These are phyloP conservation scores for Fusarium denticulatum DNA, from an alignment of 2,329 filamentous ascomycete species.

Conservation along the genomic window DNA sequence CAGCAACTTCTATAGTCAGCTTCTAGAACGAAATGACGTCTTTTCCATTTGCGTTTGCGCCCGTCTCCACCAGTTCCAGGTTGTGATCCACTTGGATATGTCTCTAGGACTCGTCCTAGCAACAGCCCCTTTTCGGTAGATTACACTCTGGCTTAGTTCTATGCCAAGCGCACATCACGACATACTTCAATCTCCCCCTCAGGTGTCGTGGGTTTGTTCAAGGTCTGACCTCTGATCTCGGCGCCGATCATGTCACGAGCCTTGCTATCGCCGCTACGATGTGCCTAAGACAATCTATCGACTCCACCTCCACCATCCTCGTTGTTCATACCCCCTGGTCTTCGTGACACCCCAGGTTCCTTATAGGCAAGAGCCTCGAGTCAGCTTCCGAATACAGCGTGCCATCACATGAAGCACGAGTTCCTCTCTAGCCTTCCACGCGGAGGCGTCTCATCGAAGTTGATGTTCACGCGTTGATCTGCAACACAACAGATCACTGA, in stretches of 20 bases:
- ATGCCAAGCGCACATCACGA: constrained; percentile 35
- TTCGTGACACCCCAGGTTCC: constrained; percentile 29
- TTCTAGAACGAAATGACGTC: constrained; percentile 44
- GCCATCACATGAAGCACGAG: constrained; percentile 15
- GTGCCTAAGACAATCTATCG: constrained; percentile 9
- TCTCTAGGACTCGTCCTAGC: constrained; percentile 5
- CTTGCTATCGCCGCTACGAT: constrained; percentile 23
- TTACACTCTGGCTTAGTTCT: constrained; percentile 34
- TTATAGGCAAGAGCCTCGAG: constrained; percentile 21
- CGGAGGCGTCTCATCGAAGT: constrained; percentile 3
- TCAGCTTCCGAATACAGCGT: constrained; percentile 26
- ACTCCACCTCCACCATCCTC: constrained; percentile 32
- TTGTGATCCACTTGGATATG: constrained; percentile 16
- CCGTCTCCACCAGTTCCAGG: constrained; percentile 20
- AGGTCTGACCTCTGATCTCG: constrained; percentile 31
- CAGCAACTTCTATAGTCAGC: constrained; percentile 12
- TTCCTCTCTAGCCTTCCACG: constrained; percentile 3
- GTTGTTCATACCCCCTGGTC: constrained; percentile 13
- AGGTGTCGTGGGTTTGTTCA: constrained; percentile 6
- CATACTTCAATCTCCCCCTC: constrained; percentile 31
- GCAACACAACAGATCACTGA: constrained; percentile 22
- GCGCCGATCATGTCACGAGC: constrained; percentile 38
- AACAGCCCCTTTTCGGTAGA: constrained; percentile 41
- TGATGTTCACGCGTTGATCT: constrained; percentile 26
- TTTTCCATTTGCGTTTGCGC: neutral